Base-by-base conservation (phyloP, 768 basidiomycete species). In the Leccinum boreale region DNA sequence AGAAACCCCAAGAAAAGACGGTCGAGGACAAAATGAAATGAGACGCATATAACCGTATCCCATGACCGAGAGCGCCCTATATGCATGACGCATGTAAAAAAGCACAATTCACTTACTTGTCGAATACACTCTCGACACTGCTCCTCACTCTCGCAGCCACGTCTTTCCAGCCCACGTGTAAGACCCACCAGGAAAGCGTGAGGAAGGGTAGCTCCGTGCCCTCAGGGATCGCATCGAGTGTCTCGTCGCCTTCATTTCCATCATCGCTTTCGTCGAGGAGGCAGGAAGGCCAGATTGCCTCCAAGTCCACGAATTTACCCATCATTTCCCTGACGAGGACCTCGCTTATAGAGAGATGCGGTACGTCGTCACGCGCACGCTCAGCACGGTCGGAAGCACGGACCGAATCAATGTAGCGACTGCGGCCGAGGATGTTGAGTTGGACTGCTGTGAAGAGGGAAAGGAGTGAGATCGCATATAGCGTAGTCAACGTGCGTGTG, bases 91-190 rank as follows among this genome's bases (percentile, higher is more conserved):
- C 21, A 12, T 7, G 5, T 6, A 10, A 57, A 15, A 17, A 56
- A 56, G 14, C 12, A 21, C 11, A 4, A 70, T 26, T 10, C 14
- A 75, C 90, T 62, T 58, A 95, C 94, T 84, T 84, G 53, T 91
- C 87, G 57, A 97, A 91, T 0, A 90, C 91, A 57, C 87, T 87
- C 65, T 92, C 87, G 0, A 94, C 92, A 0, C 83, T 88, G 33
- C 80, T 74, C 62, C 86, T 74, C 0, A 94, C 89, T 39, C 90
- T 77, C 61, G 85, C 84, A 0, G 83, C 85, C 0, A 98, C 80
- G 57, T 88, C 87, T 63, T 87, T 90, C 94, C 94, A 96, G 0
- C 95, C 94, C 4, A 93, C 88, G 67, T 97, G 87, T 55, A 96
- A 66, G 10, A 96, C 77, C 93, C 94, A 96, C 93, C 94, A 98